Evolutionary conservation across 2,329 filamentous ascomycete genomes (phyloP).

Genomic region (Aspergillus neoniger): DNA sequence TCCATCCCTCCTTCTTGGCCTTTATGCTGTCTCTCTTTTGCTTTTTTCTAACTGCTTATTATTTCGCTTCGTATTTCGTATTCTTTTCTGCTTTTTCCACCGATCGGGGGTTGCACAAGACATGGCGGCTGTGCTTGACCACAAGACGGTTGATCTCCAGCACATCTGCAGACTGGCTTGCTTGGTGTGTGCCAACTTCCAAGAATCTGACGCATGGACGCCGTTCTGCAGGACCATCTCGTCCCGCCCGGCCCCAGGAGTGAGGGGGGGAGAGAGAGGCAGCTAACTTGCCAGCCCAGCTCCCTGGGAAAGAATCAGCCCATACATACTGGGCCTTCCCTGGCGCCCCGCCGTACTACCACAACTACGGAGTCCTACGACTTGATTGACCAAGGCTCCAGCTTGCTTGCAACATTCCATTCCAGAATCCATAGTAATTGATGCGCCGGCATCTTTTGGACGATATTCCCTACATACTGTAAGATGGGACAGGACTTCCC

Average conservation of each 20-base stretch:
- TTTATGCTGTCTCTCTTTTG: neutral
- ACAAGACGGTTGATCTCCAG: constrained; percentile 4
- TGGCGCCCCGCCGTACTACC: neutral
- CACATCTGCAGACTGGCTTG: neutral
- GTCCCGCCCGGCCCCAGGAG: neutral
- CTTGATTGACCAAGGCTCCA: neutral
- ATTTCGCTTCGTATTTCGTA: constrained; percentile 3
- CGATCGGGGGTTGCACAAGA: constrained; percentile 13
- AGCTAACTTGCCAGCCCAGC: neutral
- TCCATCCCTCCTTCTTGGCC: too few relatives aligned
- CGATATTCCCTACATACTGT: too few relatives aligned
- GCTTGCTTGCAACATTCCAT: too few relatives aligned
- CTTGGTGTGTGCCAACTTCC: neutral
- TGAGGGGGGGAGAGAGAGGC: neutral
- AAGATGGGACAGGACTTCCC: neutral
- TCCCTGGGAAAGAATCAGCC: neutral
- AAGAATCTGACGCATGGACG: constrained; percentile 2
- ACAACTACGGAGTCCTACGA: too few relatives aligned
- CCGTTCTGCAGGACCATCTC: constrained; percentile 7
- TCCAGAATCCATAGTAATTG: too few relatives aligned
- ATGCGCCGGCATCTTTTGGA: too few relatives aligned
- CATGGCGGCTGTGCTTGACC: neutral
- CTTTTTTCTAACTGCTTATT: neutral
- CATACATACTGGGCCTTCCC: neutral
- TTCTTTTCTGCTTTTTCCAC: neutral